Percentiles rank a stretch among this genome's conserved stretches.
phyloP scores from a whole-genome alignment of 1,139 yeast genomes.

The Candida smagusa region DNA sequence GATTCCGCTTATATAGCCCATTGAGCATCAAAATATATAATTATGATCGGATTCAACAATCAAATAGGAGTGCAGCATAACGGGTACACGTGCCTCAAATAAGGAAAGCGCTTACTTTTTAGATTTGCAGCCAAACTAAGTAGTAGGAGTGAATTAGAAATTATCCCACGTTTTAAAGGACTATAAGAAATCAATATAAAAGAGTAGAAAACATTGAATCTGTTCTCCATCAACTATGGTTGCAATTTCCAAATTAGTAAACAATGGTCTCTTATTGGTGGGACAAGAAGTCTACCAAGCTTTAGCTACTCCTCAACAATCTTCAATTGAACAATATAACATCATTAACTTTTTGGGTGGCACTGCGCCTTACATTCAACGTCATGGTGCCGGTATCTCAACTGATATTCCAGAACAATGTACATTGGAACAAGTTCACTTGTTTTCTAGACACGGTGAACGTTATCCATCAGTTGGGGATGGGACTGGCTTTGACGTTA shows the following conservation, averaged over 20 bases:
- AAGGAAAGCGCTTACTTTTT: too few species aligned
- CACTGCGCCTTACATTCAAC: conserved; percentile 45
- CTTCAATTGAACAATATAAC: conserved; percentile 37
- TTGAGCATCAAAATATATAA: too few species aligned
- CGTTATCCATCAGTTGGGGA: conserved; percentile 46
- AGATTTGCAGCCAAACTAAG: too few species aligned
- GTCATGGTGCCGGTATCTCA: conserved; percentile 45
- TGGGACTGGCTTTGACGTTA: conserved; percentile 12
- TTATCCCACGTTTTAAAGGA: too few species aligned
- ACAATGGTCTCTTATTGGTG: conserved; percentile 27
- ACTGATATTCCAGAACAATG: conserved; percentile 50
- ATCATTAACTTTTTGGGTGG: conserved; percentile 45
- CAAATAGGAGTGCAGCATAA: too few species aligned
- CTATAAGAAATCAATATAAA: too few species aligned
- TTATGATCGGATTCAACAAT: too few species aligned
- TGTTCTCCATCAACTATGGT: conserved; percentile 19
- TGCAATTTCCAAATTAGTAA: conserved; percentile 26
- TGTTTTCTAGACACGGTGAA: conserved; percentile 71
- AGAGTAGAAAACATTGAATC: too few species aligned
- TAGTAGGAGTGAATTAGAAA: too few species aligned
- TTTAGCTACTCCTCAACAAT: conserved; percentile 37
- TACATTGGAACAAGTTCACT: conserved; percentile 58
- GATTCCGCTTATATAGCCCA: too few species aligned
- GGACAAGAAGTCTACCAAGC: conserved; percentile 24
- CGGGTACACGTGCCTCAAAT: too few species aligned